Evolutionary conservation across 2,329 filamentous ascomycete species (phyloP).

Genomic region (Neophaeococcomyces mojaviensis): DNA sequence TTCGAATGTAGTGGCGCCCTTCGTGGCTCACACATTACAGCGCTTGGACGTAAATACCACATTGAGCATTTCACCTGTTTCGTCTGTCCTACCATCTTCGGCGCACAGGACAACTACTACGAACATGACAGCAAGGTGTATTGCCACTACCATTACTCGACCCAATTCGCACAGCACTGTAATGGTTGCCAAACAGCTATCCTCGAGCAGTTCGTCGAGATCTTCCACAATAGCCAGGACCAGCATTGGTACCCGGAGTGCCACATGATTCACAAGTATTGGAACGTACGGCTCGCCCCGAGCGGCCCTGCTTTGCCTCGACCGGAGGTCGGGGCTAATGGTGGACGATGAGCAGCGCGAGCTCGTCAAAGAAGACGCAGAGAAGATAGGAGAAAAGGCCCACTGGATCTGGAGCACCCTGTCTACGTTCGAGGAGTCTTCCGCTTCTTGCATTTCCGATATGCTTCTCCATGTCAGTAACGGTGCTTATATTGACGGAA

Average conservation of each 20-base stretch:
- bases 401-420: constrained; percentile 97
- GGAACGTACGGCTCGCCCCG: constrained; percentile 83
- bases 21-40: constrained; percentile 94
- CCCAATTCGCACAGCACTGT: constrained; percentile 89
- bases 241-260: constrained; percentile 99
- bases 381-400: constrained; percentile 94
- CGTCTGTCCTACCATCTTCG: constrained; percentile 90
- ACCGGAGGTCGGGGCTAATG: constrained; percentile 42
- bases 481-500: constrained; percentile 88
- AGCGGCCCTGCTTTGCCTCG: constrained; percentile 46
- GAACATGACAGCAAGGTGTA: constrained; percentile 95
- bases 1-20: constrained; percentile 87
- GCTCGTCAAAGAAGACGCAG: constrained; percentile 73
- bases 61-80: constrained; percentile 99
- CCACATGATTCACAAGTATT: constrained; percentile 99
- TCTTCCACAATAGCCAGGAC: constrained; percentile 94
- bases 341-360: constrained; percentile 64
- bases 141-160: constrained; percentile 98
- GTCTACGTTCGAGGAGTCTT: constrained; percentile 94
- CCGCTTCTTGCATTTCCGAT: constrained; percentile 94
- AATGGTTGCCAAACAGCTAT: constrained; percentile 97
- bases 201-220: constrained; percentile 97
- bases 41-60: constrained; percentile 94
- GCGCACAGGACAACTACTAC: constrained; percentile 96
- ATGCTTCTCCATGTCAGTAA: constrained; percentile 99